Base-by-base conservation (phyloP, 1,284 basidiomycete species). In the Fomitopsis palustris region DNA sequence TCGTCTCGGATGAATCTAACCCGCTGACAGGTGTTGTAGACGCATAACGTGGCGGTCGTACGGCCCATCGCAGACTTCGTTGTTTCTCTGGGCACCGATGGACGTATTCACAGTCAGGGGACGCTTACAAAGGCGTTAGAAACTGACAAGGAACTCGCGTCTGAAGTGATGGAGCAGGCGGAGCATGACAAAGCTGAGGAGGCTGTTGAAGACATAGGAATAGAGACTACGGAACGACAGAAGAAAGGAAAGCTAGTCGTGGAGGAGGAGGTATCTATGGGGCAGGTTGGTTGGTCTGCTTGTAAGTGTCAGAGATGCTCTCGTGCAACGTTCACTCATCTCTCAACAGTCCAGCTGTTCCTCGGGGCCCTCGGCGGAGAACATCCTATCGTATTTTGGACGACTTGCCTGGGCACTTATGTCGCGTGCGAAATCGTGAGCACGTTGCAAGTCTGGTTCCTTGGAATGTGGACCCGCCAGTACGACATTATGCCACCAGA, bases 11-110 rank as follows among this genome's bases (percentile, higher is more conserved):
- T 31, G 17, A 17, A 9, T 8, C 14, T 10, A 17, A 21, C 3
- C n/a, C 23, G 16, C 17, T 41, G 0, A 21, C 31, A n/a, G 17
- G 27, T 43, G 54, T 12, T 43, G 47, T 49, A 86, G 83, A 91
- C 89, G 0, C 90, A 92, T 72, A 90, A 92, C 65, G 78, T 90
- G 27, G 81, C 83, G 3, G 79, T 92, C 68, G 78, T 80, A n/a
- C 78, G 79, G 21, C 82, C 86, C 2, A 75, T 89, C 29, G 85
- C 88, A 8, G 78, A 83, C 49, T 87, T 81, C 69, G 80, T 88
- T 14, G 80, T 91, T 25, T 81, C 81, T 4, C 69, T 93, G 35
- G 73, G 77, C 10, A 67, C 75, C 14, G 82, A 86, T 62, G 84
- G 86, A 4, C 76, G 74, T 0, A 72, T 86, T 33, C 59, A 74